Evolutionary conservation across 2,329 filamentous ascomycete species (phyloP), one percentile per base, ranked within the genome.

Genomic region (Uncinocarpus reesii): DNA sequence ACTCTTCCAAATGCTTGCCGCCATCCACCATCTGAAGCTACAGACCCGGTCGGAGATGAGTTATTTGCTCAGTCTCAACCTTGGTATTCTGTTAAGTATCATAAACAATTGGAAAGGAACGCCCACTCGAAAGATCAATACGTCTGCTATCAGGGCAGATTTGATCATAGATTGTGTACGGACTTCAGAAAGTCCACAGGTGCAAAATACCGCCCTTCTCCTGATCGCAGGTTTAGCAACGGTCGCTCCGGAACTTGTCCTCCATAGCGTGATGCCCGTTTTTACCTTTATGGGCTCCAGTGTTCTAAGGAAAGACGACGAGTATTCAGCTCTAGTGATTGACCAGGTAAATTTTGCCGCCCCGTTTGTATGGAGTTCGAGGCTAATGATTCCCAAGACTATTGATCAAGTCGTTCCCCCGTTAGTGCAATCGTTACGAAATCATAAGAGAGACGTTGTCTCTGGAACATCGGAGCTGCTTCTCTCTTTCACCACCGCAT

Each of bases 211-310:
- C 4, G 89, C 92, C 3, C 74, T 98, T 11, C 77, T 96, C 7
- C 73, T 98, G 21, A 86, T 96, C 50, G 88, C 90, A 20, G 84
- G 81, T 49, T 74, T 98, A 34, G 90, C 92, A 18, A 83, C 83
- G 32, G 85, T 89, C 56, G 86, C 87, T 0, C 92, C 93, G 0
- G 89, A 95, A 63, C 72, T 94, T 41, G 86, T 98, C 2, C 75
- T 98, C 49, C 90, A 98, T 67, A 95, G 88, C 57, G 86, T 98
- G 47, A 98, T 98, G 92, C 92, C 92, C 10, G 90, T 98, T 45
- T 98, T 98, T 69, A 96, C 92, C 0, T 95, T 96, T 63, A 95
- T 96, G 83, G 88, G 90, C 35, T 84, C 83, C 36, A 95, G 86
- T 2, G 83, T 95, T 16, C 76, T 98, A 42, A 82, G 86, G 42